A percentile compares a stretch with the other conserved stretches of the same genome.
Conservation (phyloP, 2,329 filamentous ascomycete genomes). For the Pseudocercospora eumusae region DNA sequence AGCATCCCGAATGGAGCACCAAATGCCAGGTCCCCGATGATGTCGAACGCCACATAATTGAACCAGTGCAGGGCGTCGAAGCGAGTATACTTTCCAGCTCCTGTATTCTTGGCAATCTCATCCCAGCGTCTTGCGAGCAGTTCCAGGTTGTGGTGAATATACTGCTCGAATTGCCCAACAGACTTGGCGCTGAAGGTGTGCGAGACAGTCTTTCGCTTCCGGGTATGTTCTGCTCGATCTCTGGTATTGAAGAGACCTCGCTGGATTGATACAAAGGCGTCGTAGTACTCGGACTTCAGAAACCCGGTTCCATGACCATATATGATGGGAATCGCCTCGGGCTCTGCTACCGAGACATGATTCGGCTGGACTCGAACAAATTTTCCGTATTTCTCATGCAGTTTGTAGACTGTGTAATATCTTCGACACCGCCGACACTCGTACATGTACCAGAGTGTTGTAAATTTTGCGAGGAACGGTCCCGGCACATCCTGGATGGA, state of each 20-base stretch:
- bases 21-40: slow-evolving; percentile 60
- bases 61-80: slow-evolving; percentile 70
- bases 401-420: slow-evolving; percentile 63
- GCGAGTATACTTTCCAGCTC: slow-evolving; percentile 51
- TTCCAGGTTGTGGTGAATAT: slow-evolving; percentile 78
- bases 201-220: slow-evolving; percentile 85
- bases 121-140: slow-evolving; percentile 74
- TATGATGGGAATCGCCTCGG: slow-evolving; percentile 71
- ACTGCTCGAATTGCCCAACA: slow-evolving; percentile 74
- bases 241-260: slow-evolving; percentile 88
- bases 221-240: slow-evolving; percentile 75
- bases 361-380: slow-evolving; percentile 81
- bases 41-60: slow-evolving; percentile 79
- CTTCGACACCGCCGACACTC: slow-evolving; percentile 61
- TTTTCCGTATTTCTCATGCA: slow-evolving; percentile 75
- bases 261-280: slow-evolving; percentile 84
- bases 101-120: slow-evolving; percentile 55
- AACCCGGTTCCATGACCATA: slow-evolving; percentile 66
- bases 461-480: slow-evolving; percentile 67
- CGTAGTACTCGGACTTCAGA: slow-evolving; percentile 72
- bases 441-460: slow-evolving; percentile 76
- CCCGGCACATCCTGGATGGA: slow-evolving; percentile 59
- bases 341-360: slow-evolving; percentile 79
- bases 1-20: slow-evolving; percentile 84
- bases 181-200: slow-evolving; percentile 85